phyloP scores from a whole-genome alignment of 192 early-diverging fungal genomes.

The Radiomyces spectabilis region DNA sequence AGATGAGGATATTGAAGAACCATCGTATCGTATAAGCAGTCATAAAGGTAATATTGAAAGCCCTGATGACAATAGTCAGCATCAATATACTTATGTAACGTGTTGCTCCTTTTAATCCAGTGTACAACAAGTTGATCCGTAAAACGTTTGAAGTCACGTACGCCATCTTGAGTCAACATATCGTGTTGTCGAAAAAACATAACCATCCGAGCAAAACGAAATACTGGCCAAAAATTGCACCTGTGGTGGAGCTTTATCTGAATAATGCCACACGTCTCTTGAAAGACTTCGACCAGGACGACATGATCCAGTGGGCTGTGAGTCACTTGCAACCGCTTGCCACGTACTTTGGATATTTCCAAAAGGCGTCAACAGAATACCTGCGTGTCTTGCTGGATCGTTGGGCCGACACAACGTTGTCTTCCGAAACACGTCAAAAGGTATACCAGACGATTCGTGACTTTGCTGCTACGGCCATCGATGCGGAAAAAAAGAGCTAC shows the following conservation, averaged over 20 bases:
- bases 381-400: slow-evolving; percentile 56
- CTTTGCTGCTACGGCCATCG: slow-evolving; percentile 14
- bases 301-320: slow-evolving; percentile 74
- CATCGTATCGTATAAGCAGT: slow-evolving; percentile 65
- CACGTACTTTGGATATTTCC: slow-evolving; percentile 77
- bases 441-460: slow-evolving; percentile 65
- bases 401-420: slow-evolving; percentile 43
- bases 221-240: slow-evolving; percentile 37
- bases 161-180: slow-evolving; percentile 61
- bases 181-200: slow-evolving; percentile 33
- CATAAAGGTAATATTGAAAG: slow-evolving; percentile 13
- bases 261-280: slow-evolving; percentile 64
- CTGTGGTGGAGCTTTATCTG: slow-evolving; percentile 73
- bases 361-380: slow-evolving; percentile 72
- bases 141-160: slow-evolving; percentile 62
- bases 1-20: slow-evolving; percentile 39
- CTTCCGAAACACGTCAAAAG: slow-evolving; percentile 56
- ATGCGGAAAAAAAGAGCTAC: slow-evolving; percentile 4
- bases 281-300: slow-evolving; percentile 70
- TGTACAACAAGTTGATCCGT: slow-evolving; percentile 78
- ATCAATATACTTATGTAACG: too few relatives aligned
- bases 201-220: slow-evolving; percentile 8
- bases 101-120: slow-evolving; percentile 4
- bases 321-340: slow-evolving; percentile 65
- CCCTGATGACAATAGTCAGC: too few relatives aligned